Evolutionary conservation across 164 flowering plant genomes (phyloP).

Genomic region (Pachysandra terminalis): DNA sequence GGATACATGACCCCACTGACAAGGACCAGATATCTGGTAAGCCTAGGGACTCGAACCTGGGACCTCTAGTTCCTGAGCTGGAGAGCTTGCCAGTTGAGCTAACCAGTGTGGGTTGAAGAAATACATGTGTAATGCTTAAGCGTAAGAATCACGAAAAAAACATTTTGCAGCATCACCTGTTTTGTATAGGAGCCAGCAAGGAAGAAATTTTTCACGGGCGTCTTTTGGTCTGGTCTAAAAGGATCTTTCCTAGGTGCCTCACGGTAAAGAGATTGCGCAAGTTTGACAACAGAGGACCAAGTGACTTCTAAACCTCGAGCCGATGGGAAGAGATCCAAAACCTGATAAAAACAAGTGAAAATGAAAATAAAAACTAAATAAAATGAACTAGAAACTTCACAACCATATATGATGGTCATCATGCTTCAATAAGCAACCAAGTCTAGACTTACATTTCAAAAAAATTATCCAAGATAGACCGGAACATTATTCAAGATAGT

Average conservation of each 20-base stretch:
- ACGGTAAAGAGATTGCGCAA: slow-evolving; percentile 88
- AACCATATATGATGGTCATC: background rate
- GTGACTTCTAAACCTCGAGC: slow-evolving; percentile 80
- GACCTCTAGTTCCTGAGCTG: no score
- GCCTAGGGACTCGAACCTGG: no score
- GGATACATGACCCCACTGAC: no score
- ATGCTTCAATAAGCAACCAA: background rate
- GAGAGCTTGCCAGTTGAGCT: no score
- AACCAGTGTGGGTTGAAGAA: no score
- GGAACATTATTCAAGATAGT: no score
- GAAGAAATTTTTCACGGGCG: slow-evolving; percentile 87
- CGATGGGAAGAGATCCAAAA: slow-evolving; percentile 79
- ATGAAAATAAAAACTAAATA: background rate
- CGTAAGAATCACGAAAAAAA: no score
- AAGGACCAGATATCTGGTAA: no score
- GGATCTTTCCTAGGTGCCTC: slow-evolving; percentile 96
- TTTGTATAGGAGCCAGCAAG: slow-evolving; percentile 98
- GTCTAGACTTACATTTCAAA: background rate
- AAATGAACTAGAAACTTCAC: background rate
- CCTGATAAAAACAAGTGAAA: slow-evolving; percentile 38
- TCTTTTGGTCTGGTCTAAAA: slow-evolving; percentile 92
- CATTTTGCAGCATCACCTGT: slow-evolving; percentile 61
- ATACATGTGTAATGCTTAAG: no score
- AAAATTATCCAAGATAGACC: background rate
- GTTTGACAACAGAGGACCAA: slow-evolving; percentile 96